phyloP scores from a whole-genome alignment of 2,329 filamentous ascomycete genomes.

The Cadophora malorum region DNA sequence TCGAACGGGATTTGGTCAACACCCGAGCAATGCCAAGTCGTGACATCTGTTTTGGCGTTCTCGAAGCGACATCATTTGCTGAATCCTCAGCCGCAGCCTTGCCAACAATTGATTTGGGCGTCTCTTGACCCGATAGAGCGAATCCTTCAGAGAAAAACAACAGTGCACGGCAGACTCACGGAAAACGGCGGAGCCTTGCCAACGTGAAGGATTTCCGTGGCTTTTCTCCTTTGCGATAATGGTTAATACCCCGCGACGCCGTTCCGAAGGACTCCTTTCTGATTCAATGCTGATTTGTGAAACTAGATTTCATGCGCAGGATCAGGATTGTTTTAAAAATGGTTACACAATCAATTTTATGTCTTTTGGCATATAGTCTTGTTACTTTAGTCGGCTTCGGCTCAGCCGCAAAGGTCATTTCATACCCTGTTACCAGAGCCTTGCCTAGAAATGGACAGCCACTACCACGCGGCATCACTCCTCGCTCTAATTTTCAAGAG shows the following conservation, averaged over 20 bases:
- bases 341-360: background rate
- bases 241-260: background rate
- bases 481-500: constrained; percentile 30
- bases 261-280: background rate
- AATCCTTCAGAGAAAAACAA: constrained; percentile 4
- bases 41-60: background rate
- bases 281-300: background rate
- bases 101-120: background rate
- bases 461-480: constrained; percentile 18
- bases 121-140: constrained; percentile 1
- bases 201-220: background rate
- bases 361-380: background rate
- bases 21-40: background rate
- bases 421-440: background rate
- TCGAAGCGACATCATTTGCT: background rate
- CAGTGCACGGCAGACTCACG: background rate
- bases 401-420: background rate
- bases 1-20: background rate
- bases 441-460: background rate
- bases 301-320: background rate
- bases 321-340: background rate
- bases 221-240: background rate
- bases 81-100: background rate
- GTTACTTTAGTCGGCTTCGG: background rate
- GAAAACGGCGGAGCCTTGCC: background rate